Percentiles rank a stretch among this genome's conserved stretches.
Evolutionary conservation across 2,329 filamentous ascomycete genomes (phyloP).

Genomic region (Penicillium sp.): DNA sequence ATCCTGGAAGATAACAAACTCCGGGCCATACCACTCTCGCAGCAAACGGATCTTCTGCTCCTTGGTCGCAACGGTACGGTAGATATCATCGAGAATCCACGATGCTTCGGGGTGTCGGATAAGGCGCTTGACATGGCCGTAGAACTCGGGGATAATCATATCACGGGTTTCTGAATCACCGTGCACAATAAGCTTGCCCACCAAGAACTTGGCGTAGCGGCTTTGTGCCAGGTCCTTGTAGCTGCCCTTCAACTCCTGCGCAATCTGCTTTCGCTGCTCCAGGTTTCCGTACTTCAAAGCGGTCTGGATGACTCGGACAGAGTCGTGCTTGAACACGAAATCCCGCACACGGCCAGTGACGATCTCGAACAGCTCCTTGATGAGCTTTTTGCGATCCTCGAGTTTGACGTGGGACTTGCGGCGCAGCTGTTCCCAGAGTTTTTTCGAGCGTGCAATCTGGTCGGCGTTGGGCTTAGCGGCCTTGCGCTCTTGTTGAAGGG

Average conservation of each 20-base stretch:
- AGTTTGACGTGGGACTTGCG: constrained; percentile 88
- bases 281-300: constrained; percentile 90
- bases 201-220: constrained; percentile 94
- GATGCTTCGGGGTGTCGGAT: constrained; percentile 95
- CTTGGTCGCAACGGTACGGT: constrained; percentile 77
- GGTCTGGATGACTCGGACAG: constrained; percentile 92
- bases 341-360: constrained; percentile 88
- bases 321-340: constrained; percentile 97
- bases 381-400: constrained; percentile 79
- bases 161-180: constrained; percentile 82
- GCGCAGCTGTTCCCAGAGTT: constrained; percentile 91
- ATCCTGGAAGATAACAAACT: constrained; percentile 76
- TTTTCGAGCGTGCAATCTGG: constrained; percentile 81
- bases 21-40: constrained; percentile 92
- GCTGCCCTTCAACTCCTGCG: constrained; percentile 75
- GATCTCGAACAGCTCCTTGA: constrained; percentile 84
- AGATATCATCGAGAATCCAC: constrained; percentile 97
- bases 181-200: constrained; percentile 92
- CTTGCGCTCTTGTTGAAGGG: constrained; percentile 80
- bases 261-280: constrained; percentile 80
- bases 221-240: constrained; percentile 85
- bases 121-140: constrained; percentile 82
- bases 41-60: constrained; percentile 80
- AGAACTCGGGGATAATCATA: constrained; percentile 89
- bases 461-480: constrained; percentile 90